A percentile compares a stretch with the other conserved stretches of the same genome.
These are phyloP conservation scores for Craspedostauros australis DNA, from an alignment of 108 stramenopile species.

Conservation along the genomic window DNA sequence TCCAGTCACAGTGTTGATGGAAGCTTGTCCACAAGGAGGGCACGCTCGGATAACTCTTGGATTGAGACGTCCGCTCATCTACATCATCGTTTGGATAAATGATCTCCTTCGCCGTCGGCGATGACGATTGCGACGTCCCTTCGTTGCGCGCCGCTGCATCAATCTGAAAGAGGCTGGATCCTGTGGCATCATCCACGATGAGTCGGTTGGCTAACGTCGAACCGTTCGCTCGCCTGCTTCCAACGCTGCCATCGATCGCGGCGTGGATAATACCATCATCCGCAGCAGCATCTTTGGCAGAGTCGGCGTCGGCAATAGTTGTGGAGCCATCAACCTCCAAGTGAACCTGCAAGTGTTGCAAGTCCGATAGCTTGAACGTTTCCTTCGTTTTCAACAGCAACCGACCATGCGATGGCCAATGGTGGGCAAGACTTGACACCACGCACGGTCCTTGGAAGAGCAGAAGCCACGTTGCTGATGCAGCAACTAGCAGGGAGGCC, in stretches of 20 bases:
- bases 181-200: conserved; percentile 34
- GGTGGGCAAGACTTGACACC: too few species aligned
- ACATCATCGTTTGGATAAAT: conserved; percentile 11
- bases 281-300: too few species aligned
- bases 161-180: conserved; percentile 29
- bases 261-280: too few species aligned
- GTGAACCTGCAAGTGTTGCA: conserved; percentile 46
- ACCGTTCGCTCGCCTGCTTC: conserved; percentile 3
- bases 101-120: too few species aligned
- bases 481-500: too few species aligned
- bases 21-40: conserved; percentile 23
- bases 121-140: too few species aligned
- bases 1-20: conserved; percentile 40
- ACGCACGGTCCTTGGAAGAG: too few species aligned
- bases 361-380: conserved; percentile 63
- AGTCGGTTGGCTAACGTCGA: conserved; percentile 21
- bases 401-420: too few species aligned
- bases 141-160: neutral
- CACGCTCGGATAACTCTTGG: neutral
- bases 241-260: too few species aligned
- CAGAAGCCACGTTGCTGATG: too few species aligned
- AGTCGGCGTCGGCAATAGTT: too few species aligned
- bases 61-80: conserved; percentile 1
- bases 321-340: conserved; percentile 20
- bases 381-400: conserved; percentile 52